Evolutionary conservation across 139 green algal species (phyloP), one percentile per base, ranked within the genome.

Genomic region (Chlorella sorokiniana): DNA sequence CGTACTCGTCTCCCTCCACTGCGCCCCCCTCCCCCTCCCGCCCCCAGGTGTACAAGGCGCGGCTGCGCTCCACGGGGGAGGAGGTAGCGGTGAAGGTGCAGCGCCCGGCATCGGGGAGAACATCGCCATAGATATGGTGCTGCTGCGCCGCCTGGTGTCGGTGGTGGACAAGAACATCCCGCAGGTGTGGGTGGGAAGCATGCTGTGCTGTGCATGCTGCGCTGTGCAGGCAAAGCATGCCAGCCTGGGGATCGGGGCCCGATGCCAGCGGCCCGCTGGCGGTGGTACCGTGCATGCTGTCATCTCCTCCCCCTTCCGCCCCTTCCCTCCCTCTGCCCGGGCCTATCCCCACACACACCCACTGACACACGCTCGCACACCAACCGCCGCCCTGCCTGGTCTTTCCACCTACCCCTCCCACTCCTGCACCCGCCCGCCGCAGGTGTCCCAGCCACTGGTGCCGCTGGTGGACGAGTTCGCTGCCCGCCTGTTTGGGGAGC

Each of bases 381-480:
- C n/a, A n/a, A n/a, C n/a, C n/a, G n/a, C n/a, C n/a, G n/a, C n/a
- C n/a, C n/a, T n/a, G n/a, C n/a, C n/a, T n/a, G n/a, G n/a, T 9
- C 10, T 27, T 29, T 10, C 27, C 59, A 10, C 29, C 7, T 29
- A 20, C 59, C 59, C 25, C 59, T 29, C 25, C 20, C 22, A 22
- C 72, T 4, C 16, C 9, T n/a, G n/a, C n/a, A n/a, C n/a, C n/a
- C n/a, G n/a, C n/a, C n/a, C n/a, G n/a, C n/a, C n/a, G 62, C 72
- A 76, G 81, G 81, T 96, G 4, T 91, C 85, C 3, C 93, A 97
- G 85, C 93, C 91, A 27, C 83, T 99, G 27, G 91, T 94, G 44
- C 94, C 94, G 3, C 86, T 99, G 27, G 94, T 99, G 69, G 96
- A 99, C 78, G 95, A 99, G 90, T 98, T 99, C 91, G 96, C 96